Evolutionary conservation across 352 stramenopile species (phyloP).

Genomic region (Phytophthora macrochlamydospora): DNA sequence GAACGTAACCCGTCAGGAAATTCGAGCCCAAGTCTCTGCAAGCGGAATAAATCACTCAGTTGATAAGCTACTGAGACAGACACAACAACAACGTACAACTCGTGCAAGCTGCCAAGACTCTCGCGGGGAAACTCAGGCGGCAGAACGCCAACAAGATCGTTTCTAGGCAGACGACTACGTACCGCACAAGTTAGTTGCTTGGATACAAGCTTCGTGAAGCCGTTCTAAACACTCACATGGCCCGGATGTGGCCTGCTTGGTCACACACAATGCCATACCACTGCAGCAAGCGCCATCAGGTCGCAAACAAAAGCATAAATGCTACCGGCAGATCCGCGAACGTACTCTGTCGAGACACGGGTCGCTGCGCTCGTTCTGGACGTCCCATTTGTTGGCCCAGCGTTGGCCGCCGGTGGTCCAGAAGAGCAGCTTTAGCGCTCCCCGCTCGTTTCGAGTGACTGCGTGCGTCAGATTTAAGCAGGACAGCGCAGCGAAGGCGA

Average conservation of each 20-base stretch:
- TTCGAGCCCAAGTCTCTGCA: conserved; percentile 74
- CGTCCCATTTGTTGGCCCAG: conserved; percentile 60
- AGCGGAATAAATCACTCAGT: neutral
- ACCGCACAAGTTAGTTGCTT: no score
- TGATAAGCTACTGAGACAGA: neutral
- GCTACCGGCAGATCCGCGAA: neutral
- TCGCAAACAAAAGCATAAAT: neutral
- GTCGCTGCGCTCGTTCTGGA: conserved; percentile 71
- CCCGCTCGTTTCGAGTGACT: conserved; percentile 49
- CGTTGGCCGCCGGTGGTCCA: conserved; percentile 61
- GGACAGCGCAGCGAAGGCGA: conserved; percentile 8
- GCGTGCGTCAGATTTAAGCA: neutral
- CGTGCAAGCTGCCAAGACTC: conserved; percentile 51
- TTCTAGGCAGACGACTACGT: conserved; percentile 49
- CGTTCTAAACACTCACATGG: conserved; percentile 42
- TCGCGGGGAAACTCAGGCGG: conserved; percentile 55
- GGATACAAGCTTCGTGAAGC: neutral
- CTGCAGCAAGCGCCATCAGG: conserved; percentile 16
- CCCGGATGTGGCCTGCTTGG: conserved; percentile 48
- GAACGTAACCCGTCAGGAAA: conserved; percentile 58
- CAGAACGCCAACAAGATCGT: conserved; percentile 69
- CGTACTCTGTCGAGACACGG: conserved; percentile 57
- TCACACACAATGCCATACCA: conserved; percentile 76
- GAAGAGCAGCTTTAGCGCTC: conserved; percentile 69
- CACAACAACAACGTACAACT: conserved; percentile 43